Percentiles rank a stretch among this genome's conserved stretches.
phyloP scores from a whole-genome alignment of 2,329 filamentous ascomycete species.

The Paraconiothyrium brasiliense region DNA sequence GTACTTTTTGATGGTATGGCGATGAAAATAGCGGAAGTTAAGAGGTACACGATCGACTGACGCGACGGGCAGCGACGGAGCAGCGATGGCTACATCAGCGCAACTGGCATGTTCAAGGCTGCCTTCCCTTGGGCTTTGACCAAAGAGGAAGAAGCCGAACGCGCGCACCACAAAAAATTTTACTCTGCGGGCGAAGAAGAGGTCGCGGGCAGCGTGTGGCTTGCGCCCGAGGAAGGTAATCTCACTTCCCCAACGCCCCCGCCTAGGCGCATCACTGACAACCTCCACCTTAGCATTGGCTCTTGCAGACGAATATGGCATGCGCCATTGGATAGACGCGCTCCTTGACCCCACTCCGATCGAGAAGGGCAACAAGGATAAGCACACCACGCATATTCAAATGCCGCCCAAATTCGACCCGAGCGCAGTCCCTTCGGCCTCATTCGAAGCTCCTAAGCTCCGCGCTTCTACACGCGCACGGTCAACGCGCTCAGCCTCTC shows the following conservation, averaged over 20 bases:
- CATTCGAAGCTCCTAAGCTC: constrained; percentile 39
- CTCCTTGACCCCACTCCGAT: constrained; percentile 90
- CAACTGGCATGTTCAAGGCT: constrained; percentile 92
- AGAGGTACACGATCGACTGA: constrained; percentile 35
- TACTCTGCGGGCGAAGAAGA: constrained; percentile 86
- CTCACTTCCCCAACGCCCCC: constrained; percentile 12
- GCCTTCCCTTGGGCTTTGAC: constrained; percentile 81
- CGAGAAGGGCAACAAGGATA: constrained; percentile 69
- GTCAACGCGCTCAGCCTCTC: constrained; percentile 68
- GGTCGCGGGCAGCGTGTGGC: constrained; percentile 97
- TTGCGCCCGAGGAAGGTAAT: constrained; percentile 77
- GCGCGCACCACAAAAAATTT: constrained; percentile 84
- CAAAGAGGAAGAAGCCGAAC: constrained; percentile 77
- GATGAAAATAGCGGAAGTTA: constrained; percentile 26
- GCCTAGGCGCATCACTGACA: constrained; percentile 28
- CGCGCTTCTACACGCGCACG: constrained; percentile 58
- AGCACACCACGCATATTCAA: constrained; percentile 75
- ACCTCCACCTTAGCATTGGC: constrained; percentile 70
- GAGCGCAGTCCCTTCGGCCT: constrained; percentile 48
- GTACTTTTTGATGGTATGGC: constrained; percentile 88
- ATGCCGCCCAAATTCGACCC: constrained; percentile 83
- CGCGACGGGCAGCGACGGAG: constrained; percentile 71
- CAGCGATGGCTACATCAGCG: constrained; percentile 83
- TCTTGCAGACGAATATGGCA: constrained; percentile 86
- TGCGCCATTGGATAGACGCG: constrained; percentile 88